A percentile compares a stretch with the other conserved stretches of the same genome.
Evolutionary conservation across 495 filamentous ascomycete genomes (phyloP).

Genomic region (Penicillium ucsense): DNA sequence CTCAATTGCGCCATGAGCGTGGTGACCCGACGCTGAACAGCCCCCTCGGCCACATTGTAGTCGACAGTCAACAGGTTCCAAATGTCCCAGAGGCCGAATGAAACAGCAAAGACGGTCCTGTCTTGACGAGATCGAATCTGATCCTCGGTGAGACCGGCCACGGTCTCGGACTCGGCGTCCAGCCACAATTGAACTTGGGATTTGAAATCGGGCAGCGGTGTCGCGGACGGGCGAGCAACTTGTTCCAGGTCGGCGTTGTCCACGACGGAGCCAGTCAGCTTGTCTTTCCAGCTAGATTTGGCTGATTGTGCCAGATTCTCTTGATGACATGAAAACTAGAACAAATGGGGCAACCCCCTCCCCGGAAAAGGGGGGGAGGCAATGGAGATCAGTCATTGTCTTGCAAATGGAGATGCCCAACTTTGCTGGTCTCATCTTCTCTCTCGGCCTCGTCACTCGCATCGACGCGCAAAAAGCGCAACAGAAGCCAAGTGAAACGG

Average conservation of each 20-base stretch:
- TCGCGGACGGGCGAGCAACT: conserved; percentile 18
- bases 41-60: conserved; percentile 21
- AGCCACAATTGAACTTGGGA: conserved; percentile 34
- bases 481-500: too few relatives aligned
- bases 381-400: too few relatives aligned
- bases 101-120: conserved; percentile 30
- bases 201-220: conserved; percentile 30
- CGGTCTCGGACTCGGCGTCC: conserved; percentile 17
- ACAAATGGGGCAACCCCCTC: neutral
- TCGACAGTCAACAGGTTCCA: conserved; percentile 35
- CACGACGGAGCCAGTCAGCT: conserved; percentile 32
- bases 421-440: too few relatives aligned
- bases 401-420: too few relatives aligned
- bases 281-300: conserved; percentile 14
- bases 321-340: conserved; percentile 35
- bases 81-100: conserved; percentile 43
- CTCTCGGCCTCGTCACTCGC: too few relatives aligned
- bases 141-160: conserved; percentile 14
- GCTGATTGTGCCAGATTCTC: conserved; percentile 36
- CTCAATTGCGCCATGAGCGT: conserved; percentile 36
- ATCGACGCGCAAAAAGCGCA: too few relatives aligned
- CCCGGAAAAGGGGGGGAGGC: neutral
- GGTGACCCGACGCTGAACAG: conserved; percentile 33
- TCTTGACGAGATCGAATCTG: conserved; percentile 18
- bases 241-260: conserved; percentile 25